Evolutionary conservation across 1,139 yeast genomes (phyloP).

Genomic region (Dujonia santamariae): DNA sequence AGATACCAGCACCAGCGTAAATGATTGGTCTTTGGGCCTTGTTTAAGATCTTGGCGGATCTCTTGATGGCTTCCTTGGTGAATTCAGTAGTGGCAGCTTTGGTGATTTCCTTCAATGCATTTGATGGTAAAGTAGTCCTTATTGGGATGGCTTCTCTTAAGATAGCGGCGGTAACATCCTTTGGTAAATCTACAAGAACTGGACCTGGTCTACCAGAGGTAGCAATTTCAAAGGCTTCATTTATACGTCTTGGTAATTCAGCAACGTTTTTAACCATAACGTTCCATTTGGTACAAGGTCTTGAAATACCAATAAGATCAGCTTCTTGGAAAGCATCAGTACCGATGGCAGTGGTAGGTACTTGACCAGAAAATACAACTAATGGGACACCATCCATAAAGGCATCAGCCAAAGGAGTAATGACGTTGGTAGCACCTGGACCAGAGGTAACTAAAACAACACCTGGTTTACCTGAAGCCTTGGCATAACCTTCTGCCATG

Average conservation of each 20-base stretch:
- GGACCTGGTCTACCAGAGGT: slow-evolving; percentile 98
- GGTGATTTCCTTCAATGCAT: slow-evolving; percentile 70
- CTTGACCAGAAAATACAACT: slow-evolving; percentile 98
- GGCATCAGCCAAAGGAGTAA: slow-evolving; percentile 98
- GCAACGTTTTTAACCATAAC: slow-evolving; percentile 96
- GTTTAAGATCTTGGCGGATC: slow-evolving; percentile 78
- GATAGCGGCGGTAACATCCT: slow-evolving; percentile 93
- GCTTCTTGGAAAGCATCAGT: slow-evolving; percentile 99
- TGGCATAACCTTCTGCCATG: slow-evolving; percentile 99
- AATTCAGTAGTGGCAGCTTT: slow-evolving; percentile 71
- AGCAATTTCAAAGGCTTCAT: slow-evolving; percentile 97
- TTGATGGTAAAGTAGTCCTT: slow-evolving; percentile 78
- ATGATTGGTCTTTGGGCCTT: slow-evolving; percentile 83
- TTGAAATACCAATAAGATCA: slow-evolving; percentile 92
- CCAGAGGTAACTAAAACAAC: slow-evolving; percentile 97
- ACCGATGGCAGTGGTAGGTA: slow-evolving; percentile 91
- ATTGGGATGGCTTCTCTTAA: slow-evolving; percentile 86
- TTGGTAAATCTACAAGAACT: slow-evolving; percentile 93
- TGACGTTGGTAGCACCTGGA: slow-evolving; percentile 97
- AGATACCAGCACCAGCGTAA: slow-evolving; percentile 89
- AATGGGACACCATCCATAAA: slow-evolving; percentile 95
- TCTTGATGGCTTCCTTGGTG: slow-evolving; percentile 68
- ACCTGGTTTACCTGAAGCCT: slow-evolving; percentile 96
- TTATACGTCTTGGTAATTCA: slow-evolving; percentile 91
- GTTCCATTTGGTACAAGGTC: slow-evolving; percentile 98